A percentile compares a stretch with the other conserved stretches of the same genome.
These are phyloP conservation scores for Fraxinus sp. DNA, from an alignment of 305 asterid genomes.

Conservation along the genomic window DNA sequence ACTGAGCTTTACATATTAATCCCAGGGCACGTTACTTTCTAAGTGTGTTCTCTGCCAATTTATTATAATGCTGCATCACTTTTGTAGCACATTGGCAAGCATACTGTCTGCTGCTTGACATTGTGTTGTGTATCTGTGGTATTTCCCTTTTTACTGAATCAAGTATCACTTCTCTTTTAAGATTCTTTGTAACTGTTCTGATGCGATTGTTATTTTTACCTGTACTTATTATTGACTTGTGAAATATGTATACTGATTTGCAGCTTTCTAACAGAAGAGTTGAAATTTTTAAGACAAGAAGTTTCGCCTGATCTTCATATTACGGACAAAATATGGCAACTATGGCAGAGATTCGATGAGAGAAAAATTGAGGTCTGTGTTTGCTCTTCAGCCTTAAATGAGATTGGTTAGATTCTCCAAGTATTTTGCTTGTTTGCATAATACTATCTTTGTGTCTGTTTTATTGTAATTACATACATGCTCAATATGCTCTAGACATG, in stretches of 20 bases:
- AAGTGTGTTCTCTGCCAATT: background rate
- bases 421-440: background rate
- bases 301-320: slow-evolving; percentile 45
- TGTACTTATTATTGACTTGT: slow-evolving; percentile 8
- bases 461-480: background rate
- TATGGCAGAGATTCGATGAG: slow-evolving; percentile 50
- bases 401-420: background rate
- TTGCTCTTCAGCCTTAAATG: slow-evolving; percentile 22
- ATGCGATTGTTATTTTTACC: background rate
- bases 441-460: background rate
- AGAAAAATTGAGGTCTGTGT: slow-evolving; percentile 55
- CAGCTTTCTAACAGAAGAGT: slow-evolving; percentile 85
- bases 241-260: slow-evolving; percentile 11
- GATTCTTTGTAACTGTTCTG: slow-evolving; percentile 15
- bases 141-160: background rate
- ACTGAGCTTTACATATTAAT: background rate
- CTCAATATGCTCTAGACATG: background rate
- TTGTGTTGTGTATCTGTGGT: background rate
- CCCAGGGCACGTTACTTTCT: background rate
- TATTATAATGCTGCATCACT: background rate
- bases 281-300: slow-evolving; percentile 53
- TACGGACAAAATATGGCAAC: slow-evolving; percentile 56
- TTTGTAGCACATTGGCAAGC: background rate
- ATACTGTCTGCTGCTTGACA: background rate
- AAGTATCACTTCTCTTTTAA: slow-evolving; percentile 1